Evolutionary conservation across 1,139 yeast species (phyloP).

Genomic region (Kodamaea derodonti): DNA sequence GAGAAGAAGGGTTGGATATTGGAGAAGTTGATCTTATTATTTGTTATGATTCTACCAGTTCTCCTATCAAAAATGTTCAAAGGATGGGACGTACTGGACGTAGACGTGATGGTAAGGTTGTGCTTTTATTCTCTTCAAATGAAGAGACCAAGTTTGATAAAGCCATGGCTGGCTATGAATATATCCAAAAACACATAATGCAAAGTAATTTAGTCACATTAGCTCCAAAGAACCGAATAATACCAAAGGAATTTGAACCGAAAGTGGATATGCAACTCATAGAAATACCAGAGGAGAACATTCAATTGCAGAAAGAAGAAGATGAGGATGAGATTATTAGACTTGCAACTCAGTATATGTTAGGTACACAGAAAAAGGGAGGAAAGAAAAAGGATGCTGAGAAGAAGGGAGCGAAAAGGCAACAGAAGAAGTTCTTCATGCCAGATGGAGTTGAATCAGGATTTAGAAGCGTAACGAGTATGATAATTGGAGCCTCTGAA

Average conservation of each 20-base stretch:
- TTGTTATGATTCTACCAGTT: conserved; percentile 88
- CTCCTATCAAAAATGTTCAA: conserved; percentile 91
- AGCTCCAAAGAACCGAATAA: conserved; percentile 54
- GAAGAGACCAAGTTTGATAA: conserved; percentile 78
- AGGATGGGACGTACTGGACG: conserved; percentile 99
- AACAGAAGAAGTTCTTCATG: conserved; percentile 55
- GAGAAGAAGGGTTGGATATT: conserved; percentile 97
- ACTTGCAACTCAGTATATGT: conserved; percentile 52
- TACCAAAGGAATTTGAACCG: conserved; percentile 59
- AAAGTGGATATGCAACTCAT: conserved; percentile 52
- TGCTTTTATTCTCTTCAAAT: conserved; percentile 72
- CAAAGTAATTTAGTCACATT: conserved; percentile 39
- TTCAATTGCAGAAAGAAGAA: conserved; percentile 46
- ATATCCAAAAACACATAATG: conserved; percentile 65
- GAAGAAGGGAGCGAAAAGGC: conserved; percentile 13
- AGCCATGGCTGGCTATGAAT: conserved; percentile 81
- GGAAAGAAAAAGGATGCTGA: conserved; percentile 20
- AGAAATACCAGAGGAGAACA: conserved; percentile 67
- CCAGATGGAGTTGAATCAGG: conserved; percentile 78
- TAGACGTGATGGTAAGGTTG: conserved; percentile 80
- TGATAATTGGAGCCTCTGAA: conserved; percentile 20
- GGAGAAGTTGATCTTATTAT: conserved; percentile 95
- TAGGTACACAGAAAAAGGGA: conserved; percentile 11
- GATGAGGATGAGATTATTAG: conserved; percentile 71
- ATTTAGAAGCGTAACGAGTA: conserved; percentile 52